These are phyloP conservation scores for Metschnikowia lunata DNA, from an alignment of 805 yeast species.

Conservation along the genomic window DNA sequence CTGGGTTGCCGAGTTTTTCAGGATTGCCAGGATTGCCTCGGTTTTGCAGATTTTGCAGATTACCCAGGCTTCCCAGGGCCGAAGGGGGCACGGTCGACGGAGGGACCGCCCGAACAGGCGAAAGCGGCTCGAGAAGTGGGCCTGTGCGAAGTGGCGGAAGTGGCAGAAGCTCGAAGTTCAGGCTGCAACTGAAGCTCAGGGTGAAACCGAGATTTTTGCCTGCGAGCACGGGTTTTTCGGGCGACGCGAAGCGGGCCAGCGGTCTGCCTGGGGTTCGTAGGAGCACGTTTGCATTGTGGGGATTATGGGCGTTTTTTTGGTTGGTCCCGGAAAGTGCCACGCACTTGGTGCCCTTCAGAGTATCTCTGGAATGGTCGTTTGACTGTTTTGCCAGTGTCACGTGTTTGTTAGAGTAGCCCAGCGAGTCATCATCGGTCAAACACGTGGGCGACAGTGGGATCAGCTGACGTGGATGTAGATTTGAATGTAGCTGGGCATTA, in stretches of 20 bases:
- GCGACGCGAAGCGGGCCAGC: conserved; percentile 24
- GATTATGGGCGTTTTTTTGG: no score
- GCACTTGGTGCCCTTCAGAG: conserved; percentile 8
- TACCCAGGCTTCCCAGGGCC: no score
- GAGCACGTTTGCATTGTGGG: not conserved
- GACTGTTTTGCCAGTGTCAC: not conserved
- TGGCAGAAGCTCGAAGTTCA: conserved; percentile 63
- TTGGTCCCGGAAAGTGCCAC: not conserved
- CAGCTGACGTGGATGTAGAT: not conserved
- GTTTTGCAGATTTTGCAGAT: no score
- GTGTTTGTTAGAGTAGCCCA: not conserved
- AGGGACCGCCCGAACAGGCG: conserved; percentile 39
- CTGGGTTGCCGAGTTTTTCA: not conserved
- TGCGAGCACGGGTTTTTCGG: conserved; percentile 38
- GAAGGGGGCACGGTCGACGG: no score
- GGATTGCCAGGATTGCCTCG: conserved; percentile 14
- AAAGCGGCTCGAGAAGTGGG: conserved; percentile 60
- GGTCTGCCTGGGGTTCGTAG: conserved; percentile 13
- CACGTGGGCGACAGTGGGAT: conserved; percentile 17
- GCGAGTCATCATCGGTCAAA: conserved; percentile 10
- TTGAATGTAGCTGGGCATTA: no score
- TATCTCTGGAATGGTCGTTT: not conserved
- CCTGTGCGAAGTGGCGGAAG: conserved; percentile 64
- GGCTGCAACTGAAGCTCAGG: conserved; percentile 62
- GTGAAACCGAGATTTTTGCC: conserved; percentile 48